Evolutionary conservation across 495 filamentous ascomycete genomes (phyloP).

Genomic region (Acidomyces sp.): DNA sequence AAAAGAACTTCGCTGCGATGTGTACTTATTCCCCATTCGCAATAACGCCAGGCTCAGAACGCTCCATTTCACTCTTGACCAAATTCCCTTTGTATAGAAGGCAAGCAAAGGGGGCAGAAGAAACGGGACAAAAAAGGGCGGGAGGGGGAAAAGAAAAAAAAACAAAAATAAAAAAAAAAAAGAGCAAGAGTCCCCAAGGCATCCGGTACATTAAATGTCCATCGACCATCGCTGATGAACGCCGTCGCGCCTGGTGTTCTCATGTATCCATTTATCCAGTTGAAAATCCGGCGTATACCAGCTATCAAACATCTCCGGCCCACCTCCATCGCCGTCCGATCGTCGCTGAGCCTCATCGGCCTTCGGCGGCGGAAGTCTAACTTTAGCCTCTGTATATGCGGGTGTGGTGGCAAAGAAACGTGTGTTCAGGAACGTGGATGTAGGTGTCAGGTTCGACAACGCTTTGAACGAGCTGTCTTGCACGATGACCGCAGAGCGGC

Average conservation of each 20-base stretch:
- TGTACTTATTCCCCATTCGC: too few species aligned
- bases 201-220: slow-evolving; percentile 23
- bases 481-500: slow-evolving; percentile 5
- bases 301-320: slow-evolving; percentile 9
- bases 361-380: background rate
- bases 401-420: slow-evolving; percentile 1
- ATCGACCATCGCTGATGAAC: slow-evolving; percentile 28
- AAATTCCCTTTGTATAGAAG: too few species aligned
- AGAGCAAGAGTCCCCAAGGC: background rate
- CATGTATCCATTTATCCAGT: slow-evolving; percentile 10
- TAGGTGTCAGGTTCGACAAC: background rate
- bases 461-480: slow-evolving; percentile 3
- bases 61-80: too few species aligned
- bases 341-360: background rate
- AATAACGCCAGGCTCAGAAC: too few species aligned
- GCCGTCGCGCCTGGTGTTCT: slow-evolving; percentile 15
- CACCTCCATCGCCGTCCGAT: too few species aligned
- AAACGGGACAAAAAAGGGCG: too few species aligned
- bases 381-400: background rate
- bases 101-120: too few species aligned
- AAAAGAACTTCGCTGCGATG: too few species aligned
- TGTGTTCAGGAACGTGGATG: background rate
- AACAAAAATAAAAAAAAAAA: background rate
- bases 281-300: slow-evolving; percentile 12
- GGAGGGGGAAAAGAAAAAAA: background rate